Evolutionary conservation across 2,329 filamentous ascomycete species (phyloP).

Genomic region (Aspergillus japonicus): DNA sequence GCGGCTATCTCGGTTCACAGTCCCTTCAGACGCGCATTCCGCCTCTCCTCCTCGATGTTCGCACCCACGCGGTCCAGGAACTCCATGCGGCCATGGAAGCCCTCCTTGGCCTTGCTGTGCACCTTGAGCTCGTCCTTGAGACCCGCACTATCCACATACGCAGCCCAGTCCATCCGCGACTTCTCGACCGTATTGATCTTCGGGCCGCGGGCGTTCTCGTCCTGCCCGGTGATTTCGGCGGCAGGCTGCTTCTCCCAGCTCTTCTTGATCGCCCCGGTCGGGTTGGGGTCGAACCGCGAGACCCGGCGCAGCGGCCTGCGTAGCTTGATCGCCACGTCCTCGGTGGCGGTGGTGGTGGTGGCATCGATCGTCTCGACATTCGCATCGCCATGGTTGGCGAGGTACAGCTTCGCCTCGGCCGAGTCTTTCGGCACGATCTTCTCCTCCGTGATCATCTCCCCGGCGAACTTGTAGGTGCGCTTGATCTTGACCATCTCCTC

Average conservation of each 20-base stretch:
- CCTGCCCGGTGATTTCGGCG: slow-evolving; percentile 22
- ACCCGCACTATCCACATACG: slow-evolving; percentile 61
- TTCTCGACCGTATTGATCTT: slow-evolving; percentile 68
- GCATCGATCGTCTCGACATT: slow-evolving; percentile 34
- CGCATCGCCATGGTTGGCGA: slow-evolving; percentile 39
- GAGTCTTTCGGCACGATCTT: slow-evolving; percentile 54
- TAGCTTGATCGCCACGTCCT: slow-evolving; percentile 25
- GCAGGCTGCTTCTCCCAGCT: slow-evolving; percentile 44
- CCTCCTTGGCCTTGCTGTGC: slow-evolving; percentile 62
- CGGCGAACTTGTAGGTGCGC: slow-evolving; percentile 58
- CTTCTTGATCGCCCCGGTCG: slow-evolving; percentile 43
- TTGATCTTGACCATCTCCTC: slow-evolving; percentile 56
- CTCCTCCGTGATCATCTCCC: slow-evolving; percentile 54
- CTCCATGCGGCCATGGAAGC: slow-evolving; percentile 61
- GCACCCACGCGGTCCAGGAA: slow-evolving; percentile 61
- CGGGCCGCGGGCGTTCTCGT: slow-evolving; percentile 46
- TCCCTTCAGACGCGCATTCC: slow-evolving; percentile 50
- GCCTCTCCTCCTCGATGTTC: slow-evolving; percentile 56
- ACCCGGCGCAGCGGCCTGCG: slow-evolving; percentile 43
- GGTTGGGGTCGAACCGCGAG: slow-evolving; percentile 49
- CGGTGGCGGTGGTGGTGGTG: slow-evolving; percentile 7
- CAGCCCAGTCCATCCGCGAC: slow-evolving; percentile 64
- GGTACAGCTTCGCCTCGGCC: slow-evolving; percentile 55
- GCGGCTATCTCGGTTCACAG: slow-evolving; percentile 19
- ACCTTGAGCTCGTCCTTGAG: slow-evolving; percentile 61